These are phyloP conservation scores for Pelagomonas calceolata DNA, from an alignment of 108 stramenopile genomes.

Conservation along the genomic window DNA sequence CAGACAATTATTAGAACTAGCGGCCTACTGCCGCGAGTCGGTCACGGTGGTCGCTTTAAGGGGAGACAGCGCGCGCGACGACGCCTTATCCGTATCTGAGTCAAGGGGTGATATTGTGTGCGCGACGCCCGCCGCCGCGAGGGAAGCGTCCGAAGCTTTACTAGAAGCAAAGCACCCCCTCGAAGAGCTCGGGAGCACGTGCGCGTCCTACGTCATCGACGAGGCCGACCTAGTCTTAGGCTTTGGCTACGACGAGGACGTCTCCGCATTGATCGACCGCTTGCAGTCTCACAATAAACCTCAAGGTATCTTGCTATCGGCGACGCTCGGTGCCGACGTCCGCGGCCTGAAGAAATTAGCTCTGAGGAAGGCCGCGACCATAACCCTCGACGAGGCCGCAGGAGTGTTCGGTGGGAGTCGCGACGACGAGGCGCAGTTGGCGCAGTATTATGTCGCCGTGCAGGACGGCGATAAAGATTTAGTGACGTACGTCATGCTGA, in stretches of 20 bases:
- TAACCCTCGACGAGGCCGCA: slow-evolving; percentile 79
- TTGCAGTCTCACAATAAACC: slow-evolving; percentile 56
- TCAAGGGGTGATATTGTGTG: slow-evolving; percentile 28
- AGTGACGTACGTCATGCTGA: slow-evolving; percentile 69
- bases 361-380: slow-evolving; percentile 77
- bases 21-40: slow-evolving; percentile 78
- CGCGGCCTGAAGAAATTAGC: slow-evolving; percentile 78
- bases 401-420: slow-evolving; percentile 24
- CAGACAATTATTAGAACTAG: slow-evolving; percentile 52
- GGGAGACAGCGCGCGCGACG: slow-evolving; percentile 25
- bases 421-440: slow-evolving; percentile 46
- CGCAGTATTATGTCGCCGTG: slow-evolving; percentile 75
- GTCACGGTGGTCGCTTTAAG: slow-evolving; percentile 61
- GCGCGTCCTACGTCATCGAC: slow-evolving; percentile 85
- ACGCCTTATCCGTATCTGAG: slow-evolving; percentile 15
- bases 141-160: slow-evolving; percentile 48
- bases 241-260: slow-evolving; percentile 85
- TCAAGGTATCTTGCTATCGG: slow-evolving; percentile 95
- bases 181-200: slow-evolving; percentile 38
- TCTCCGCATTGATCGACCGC: slow-evolving; percentile 23
- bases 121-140: slow-evolving; percentile 31
- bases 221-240: slow-evolving; percentile 96
- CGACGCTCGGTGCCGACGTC: slow-evolving; percentile 83
- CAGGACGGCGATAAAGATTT: slow-evolving; percentile 75
- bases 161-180: slow-evolving; percentile 57